Base-by-base conservation (phyloP, 2,329 filamentous ascomycete genomes). In the Aulographum hederae region DNA sequence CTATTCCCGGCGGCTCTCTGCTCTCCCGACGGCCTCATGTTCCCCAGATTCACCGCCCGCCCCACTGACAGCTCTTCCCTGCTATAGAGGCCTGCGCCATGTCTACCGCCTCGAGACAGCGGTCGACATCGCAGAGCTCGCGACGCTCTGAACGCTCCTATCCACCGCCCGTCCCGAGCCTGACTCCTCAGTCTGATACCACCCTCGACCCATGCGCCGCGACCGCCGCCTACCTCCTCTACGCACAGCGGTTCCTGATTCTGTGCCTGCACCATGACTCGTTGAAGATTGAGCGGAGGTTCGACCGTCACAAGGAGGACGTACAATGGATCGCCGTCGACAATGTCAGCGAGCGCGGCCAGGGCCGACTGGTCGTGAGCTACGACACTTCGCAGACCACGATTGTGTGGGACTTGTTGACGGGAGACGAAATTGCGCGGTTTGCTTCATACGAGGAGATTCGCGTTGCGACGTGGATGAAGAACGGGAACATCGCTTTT, bases 361-460 rank as follows among this genome's bases (percentile, higher is more conserved):
- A 77, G 1, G 89, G 86, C 18, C 67, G 85, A 39, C 58, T 92
- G 37, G 84, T 92, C 2, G 81, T 93, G 38, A 95, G 84, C 57
- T 94, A 93, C 46, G 89, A 98, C 61, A 69, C 70, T 13, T 77
- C 81, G 23, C 80, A 86, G 52, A 93, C 81, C 1, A 82, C 85
- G 3, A 93, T 95, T 47, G 81, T 95, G 5, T 98, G 89, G 89
- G 86, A 98, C 55, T 65, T 94, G 37, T 73, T 91, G 58, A 91
- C 82, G 0, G 89, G 89, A 30, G 74, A 84, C 37, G 84, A 94
- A 53, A 68, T 94, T 36, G 75, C 86, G 25, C 70, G 85, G n/a
- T 95, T 95, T 57, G 75, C 77, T 16, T 89, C 85, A 0, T 94
- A 92, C 47, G 82, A 92, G 46, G 71, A 79, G 41, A 67, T 95